Conservation (phyloP, 2,329 filamentous ascomycete species). For the Cordyceps pruinosa region DNA sequence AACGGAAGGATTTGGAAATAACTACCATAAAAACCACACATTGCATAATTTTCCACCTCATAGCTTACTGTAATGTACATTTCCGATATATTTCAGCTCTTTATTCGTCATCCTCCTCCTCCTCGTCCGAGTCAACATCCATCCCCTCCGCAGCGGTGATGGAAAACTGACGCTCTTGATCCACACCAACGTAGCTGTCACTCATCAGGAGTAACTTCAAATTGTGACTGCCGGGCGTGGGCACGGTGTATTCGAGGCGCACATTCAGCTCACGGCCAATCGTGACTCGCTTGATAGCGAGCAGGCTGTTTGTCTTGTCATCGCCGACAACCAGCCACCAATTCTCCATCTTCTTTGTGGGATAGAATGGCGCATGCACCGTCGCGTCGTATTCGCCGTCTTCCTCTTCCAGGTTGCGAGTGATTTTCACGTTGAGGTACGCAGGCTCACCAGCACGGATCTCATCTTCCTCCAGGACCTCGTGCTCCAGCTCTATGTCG, state of each 20-base stretch:
- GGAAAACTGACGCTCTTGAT: constrained; percentile 87
- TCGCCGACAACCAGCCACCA: constrained; percentile 98
- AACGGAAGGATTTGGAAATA: background rate
- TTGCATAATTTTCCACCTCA: background rate
- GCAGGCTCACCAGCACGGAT: constrained; percentile 75
- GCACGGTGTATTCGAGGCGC: constrained; percentile 81
- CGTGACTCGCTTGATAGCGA: constrained; percentile 92
- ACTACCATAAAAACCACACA: background rate
- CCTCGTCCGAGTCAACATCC: constrained; percentile 81
- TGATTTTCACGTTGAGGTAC: constrained; percentile 76
- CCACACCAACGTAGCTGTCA: constrained; percentile 93
- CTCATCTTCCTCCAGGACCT: constrained; percentile 72
- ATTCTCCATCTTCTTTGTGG: constrained; percentile 85
- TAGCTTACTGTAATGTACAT: constrained; percentile 12
- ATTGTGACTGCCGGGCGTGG: constrained; percentile 74
- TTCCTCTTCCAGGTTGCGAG: constrained; percentile 71
- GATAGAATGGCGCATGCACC: constrained; percentile 94
- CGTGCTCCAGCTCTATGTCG: constrained; percentile 84
- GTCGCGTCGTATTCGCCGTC: constrained; percentile 64
- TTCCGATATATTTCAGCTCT: constrained; percentile 3
- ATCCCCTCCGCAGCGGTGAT: constrained; percentile 84
- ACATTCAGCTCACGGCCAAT: constrained; percentile 72
- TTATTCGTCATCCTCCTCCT: constrained; percentile 33
- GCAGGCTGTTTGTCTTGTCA: constrained; percentile 75
- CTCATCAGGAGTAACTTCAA: constrained; percentile 93